Base-by-base conservation (phyloP, 2,329 filamentous ascomycete genomes). In the Diplocarpon mali region DNA sequence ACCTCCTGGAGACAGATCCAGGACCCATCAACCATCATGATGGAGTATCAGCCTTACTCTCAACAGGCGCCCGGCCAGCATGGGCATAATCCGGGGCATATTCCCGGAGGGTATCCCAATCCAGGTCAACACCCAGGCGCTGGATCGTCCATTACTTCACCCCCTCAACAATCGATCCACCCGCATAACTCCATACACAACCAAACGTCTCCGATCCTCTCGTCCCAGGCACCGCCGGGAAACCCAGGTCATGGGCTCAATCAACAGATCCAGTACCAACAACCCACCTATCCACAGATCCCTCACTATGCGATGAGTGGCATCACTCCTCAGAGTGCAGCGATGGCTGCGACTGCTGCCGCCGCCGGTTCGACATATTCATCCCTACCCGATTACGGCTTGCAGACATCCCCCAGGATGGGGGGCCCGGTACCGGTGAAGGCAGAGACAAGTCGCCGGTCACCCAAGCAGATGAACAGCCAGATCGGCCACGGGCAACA, bases 281-380 rank as follows among this genome's bases (percentile, higher is more conserved):
- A 85, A 59, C 76, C 83, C 62, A 72, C 78, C 52, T 90, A 88
- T 62, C 20, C 20, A 24, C 20, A 24, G 7, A 3, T 24, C 20
- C 20, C 20, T 78, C 81, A 85, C 43, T 94, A 94, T 68, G 81
- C 75, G 46, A 86, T 90, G 66, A 82, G 83, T 29, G 77, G 83
- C 15, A 86, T 88, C 38, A 56, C 55, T 24, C 53, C 58, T 5
- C 86, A 94, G 64, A 88, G 88, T 12, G 89, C 90, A 40, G 89
- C 89, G 47, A 92, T 95, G 85, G 89, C 84, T 36, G 78, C 84
- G 16, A 95, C 89, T 1, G 90, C 90, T 14, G 89, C 90, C 1
- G 90, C 90, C 10, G 89, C 88, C 5, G 89, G 90, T 34, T 83
- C 86, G 49, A 31, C 60, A 14, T 68, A 70, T 51, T 84, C 83